Percentiles rank a stretch among this genome's conserved stretches.
Conservation (phyloP, 176 grass and related monocot species). For the Triticum dicoccoides region DNA sequence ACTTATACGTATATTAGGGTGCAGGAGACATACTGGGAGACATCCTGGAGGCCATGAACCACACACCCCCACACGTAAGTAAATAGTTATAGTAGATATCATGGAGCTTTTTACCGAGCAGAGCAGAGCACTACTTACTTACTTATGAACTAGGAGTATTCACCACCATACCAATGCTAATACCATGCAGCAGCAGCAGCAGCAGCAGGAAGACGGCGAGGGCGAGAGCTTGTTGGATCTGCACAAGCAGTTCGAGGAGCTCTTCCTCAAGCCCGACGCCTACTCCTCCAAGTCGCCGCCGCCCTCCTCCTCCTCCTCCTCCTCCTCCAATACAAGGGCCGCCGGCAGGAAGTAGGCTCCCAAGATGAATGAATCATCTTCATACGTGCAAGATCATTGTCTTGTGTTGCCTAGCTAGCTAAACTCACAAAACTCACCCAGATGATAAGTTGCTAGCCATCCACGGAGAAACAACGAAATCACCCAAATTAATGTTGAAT, state of each 20-base stretch:
- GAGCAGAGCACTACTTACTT: too few species aligned
- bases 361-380: neutral
- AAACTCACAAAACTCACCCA: too few species aligned
- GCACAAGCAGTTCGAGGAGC: conserved; percentile 62
- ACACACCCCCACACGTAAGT: conserved; percentile 20
- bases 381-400: too few species aligned
- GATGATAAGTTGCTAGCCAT: too few species aligned
- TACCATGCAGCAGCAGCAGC: too few species aligned
- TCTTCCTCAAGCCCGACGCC: conserved; percentile 36
- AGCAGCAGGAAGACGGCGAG: conserved; percentile 2
- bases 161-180: too few species aligned
- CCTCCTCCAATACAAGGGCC: conserved; percentile 2
- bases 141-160: too few species aligned
- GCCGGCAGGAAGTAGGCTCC: neutral
- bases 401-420: too few species aligned
- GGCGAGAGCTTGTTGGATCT: conserved; percentile 50
- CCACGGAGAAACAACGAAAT: too few species aligned
- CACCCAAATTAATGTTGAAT: too few species aligned
- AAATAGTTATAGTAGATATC: neutral
- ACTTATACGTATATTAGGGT: neutral
- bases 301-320: neutral
- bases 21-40: conserved; percentile 58
- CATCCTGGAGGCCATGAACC: conserved; percentile 64
- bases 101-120: too few species aligned
- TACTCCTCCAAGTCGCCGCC: conserved; percentile 1